A percentile compares a stretch with the other conserved stretches of the same genome.
These are phyloP conservation scores for Diaporthe ampelina DNA, from an alignment of 2,329 filamentous ascomycete genomes.

Conservation along the genomic window DNA sequence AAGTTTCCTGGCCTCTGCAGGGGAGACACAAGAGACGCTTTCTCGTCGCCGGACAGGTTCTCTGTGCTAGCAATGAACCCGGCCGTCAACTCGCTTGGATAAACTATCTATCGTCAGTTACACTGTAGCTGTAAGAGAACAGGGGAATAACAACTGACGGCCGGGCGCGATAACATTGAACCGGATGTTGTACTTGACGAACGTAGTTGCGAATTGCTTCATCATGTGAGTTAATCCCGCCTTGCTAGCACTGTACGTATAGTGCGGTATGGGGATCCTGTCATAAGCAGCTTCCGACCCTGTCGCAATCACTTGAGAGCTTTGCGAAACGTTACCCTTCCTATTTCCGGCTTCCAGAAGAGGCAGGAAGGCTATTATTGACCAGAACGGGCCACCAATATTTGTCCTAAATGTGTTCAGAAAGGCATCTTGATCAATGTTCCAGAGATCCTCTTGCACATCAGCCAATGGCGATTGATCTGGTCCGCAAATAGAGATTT, in stretches of 20 bases:
- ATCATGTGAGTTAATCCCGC: slow-evolving; percentile 76
- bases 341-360: slow-evolving; percentile 74
- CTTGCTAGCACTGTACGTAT: slow-evolving; percentile 78
- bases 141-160: slow-evolving; percentile 47
- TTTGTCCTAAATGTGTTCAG: slow-evolving; percentile 72
- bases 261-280: slow-evolving; percentile 71
- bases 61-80: not conserved
- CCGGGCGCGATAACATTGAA: slow-evolving; percentile 62
- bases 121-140: too few species aligned
- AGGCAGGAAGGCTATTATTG: slow-evolving; percentile 76
- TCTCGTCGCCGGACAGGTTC: not conserved
- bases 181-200: slow-evolving; percentile 71
- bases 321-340: slow-evolving; percentile 46
- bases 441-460: slow-evolving; percentile 59
- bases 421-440: slow-evolving; percentile 58
- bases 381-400: slow-evolving; percentile 75
- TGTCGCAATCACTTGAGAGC: slow-evolving; percentile 67
- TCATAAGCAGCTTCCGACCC: slow-evolving; percentile 75
- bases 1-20: slow-evolving; percentile 2
- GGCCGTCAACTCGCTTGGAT: slow-evolving; percentile 14
- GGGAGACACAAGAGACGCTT: not conserved
- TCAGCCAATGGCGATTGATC: slow-evolving; percentile 40
- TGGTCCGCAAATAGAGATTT: not conserved
- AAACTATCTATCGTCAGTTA: not conserved
- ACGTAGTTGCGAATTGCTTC: slow-evolving; percentile 74